Evolutionary conservation across 2,329 filamentous ascomycete genomes (phyloP), one percentile per base, ranked within the genome.

Genomic region (Colletotrichum cereale): DNA sequence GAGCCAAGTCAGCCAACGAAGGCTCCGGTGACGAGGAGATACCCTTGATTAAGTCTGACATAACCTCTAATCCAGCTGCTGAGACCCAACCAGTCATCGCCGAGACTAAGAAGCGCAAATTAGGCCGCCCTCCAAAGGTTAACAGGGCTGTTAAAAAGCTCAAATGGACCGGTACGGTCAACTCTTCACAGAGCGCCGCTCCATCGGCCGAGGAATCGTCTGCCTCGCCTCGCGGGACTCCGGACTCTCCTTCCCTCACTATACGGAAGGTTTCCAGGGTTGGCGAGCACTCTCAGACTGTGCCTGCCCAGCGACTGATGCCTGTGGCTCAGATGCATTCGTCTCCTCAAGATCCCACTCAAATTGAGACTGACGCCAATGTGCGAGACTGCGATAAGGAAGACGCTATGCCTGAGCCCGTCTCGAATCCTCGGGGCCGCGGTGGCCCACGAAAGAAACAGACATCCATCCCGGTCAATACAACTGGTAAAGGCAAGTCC

Each of bases 41-140:
- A n/a, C 38, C 36, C 16, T n/a, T 61, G n/a, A 18, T 70, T 47
- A 56, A 52, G 34, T 70, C 67, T 26, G 67, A 67, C 11, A 67
- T 70, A 29, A 40, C 24, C n/a, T 26, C 24, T 12, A 34, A 31
- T 18, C 21, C 38, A 21, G 48, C 11, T 31, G 48, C 26, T 12
- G 7, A 5, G 24, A 21, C 29, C n/a, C 11, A 10, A 14, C 14
- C 61, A 11, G 24, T 8, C 34, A 10, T 24, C 31, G 16, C 7
- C 36, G n/a, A 24, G 8, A 24, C 34, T 38, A 63, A 66, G 21
- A 62, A 62, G 42, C 67, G 63, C n/a, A 67, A 48, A 38, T 26
- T n/a, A 21, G 67, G 62, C n/a, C 55, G 47, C 10, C 55, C 55
- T 21, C 5, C n/a, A 21, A 50, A 56, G 38, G 14, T 5, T 7